A percentile compares a stretch with the other conserved stretches of the same genome.
Conservation (phyloP, 306 rosid genomes). For the Ormosia semicastrata region DNA sequence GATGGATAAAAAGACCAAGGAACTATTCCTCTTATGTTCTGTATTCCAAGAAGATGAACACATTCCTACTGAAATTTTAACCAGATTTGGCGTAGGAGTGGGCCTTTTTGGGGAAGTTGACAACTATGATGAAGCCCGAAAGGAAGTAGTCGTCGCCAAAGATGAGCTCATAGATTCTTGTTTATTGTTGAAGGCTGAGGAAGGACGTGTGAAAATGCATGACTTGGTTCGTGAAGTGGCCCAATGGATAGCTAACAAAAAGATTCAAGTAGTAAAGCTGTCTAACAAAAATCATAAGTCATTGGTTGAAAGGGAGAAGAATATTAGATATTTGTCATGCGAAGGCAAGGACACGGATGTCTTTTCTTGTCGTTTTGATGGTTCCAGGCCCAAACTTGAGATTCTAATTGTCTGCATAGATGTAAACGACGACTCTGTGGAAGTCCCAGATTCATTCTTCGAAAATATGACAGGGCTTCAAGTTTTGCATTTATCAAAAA, state of each 20-base stretch:
- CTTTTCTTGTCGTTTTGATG: background rate
- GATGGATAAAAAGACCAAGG: background rate
- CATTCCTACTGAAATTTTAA: background rate
- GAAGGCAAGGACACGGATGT: background rate
- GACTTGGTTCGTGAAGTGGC: slow-evolving; percentile 18
- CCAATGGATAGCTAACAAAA: background rate
- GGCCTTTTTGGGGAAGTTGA: background rate
- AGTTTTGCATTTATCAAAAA: background rate
- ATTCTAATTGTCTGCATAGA: background rate
- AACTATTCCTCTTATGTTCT: slow-evolving; percentile 15
- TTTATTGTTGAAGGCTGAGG: background rate
- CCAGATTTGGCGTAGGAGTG: background rate
- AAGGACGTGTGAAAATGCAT: background rate
- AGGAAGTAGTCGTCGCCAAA: background rate
- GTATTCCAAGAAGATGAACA: slow-evolving; percentile 32
- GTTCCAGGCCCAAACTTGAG: background rate
- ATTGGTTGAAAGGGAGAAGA: background rate
- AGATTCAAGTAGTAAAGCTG: background rate
- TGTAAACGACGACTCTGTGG: rapidly evolving
- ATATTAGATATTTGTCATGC: background rate
- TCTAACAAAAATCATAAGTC: no score
- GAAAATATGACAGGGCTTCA: background rate
- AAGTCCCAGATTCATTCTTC: background rate
- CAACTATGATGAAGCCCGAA: background rate
- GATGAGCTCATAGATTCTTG: background rate